A percentile compares a stretch with the other conserved stretches of the same genome.
phyloP scores from a whole-genome alignment of 345 rosid genomes.

The Melaleuca alternifolia region DNA sequence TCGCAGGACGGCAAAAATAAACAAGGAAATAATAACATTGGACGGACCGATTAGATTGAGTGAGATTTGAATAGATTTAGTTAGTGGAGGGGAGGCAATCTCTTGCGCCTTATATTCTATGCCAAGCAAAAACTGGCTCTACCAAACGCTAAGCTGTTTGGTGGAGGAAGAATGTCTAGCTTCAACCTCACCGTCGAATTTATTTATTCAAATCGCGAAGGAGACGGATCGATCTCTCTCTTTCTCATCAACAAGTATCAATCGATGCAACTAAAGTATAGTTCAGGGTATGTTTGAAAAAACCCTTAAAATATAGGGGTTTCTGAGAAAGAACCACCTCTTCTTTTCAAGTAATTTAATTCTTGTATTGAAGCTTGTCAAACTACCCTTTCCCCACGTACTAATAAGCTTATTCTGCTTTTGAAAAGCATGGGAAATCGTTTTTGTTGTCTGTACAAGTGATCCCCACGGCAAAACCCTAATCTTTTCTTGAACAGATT shows the following conservation, averaged over 20 bases:
- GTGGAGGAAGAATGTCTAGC: not conserved
- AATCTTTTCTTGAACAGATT: not conserved
- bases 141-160: not conserved
- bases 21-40: not conserved
- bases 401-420: not conserved
- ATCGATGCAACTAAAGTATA: not conserved
- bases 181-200: not conserved
- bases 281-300: not conserved
- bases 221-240: too few species aligned
- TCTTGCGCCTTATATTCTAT: not conserved
- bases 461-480: not conserved
- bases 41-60: not conserved
- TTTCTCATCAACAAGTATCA: not conserved
- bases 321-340: not conserved
- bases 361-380: not conserved
- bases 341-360: not conserved
- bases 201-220: not conserved
- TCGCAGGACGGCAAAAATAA: not conserved
- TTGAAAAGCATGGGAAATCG: not conserved
- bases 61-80: not conserved
- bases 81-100: not conserved
- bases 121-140: not conserved
- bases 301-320: not conserved
- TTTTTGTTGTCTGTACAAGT: not conserved
- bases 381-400: not conserved